Percentiles rank a stretch among this genome's conserved stretches.
These are phyloP conservation scores for Paraconiothyrium brasiliense DNA, from an alignment of 2,329 filamentous ascomycete genomes.

Conservation along the genomic window DNA sequence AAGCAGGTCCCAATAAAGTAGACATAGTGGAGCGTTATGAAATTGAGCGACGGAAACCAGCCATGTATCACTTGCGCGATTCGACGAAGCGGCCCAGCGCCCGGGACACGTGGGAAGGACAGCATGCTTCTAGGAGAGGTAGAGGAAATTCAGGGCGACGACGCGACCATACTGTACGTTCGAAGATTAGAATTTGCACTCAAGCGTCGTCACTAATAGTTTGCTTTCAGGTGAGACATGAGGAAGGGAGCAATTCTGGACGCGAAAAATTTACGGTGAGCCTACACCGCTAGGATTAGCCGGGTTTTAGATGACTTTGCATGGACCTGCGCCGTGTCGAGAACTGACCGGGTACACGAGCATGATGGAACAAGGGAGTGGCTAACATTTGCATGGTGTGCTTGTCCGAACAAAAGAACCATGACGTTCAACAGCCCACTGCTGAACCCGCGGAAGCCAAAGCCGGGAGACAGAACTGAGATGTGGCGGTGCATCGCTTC, in stretches of 20 bases:
- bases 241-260: background rate
- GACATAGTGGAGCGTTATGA: constrained; percentile 71
- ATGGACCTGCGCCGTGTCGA: background rate
- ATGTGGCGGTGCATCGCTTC: background rate
- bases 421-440: background rate
- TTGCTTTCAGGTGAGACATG: background rate
- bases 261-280: constrained; percentile 2
- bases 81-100: constrained; percentile 26
- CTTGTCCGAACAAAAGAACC: background rate
- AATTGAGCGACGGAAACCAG: constrained; percentile 62
- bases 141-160: background rate
- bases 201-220: constrained; percentile 5
- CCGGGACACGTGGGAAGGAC: constrained; percentile 17
- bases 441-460: background rate
- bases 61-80: constrained; percentile 23
- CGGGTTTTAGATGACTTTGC: background rate
- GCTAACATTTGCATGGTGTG: background rate
- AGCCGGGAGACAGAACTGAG: background rate
- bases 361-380: background rate
- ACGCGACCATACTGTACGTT: background rate
- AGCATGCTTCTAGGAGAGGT: constrained; percentile 3
- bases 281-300: constrained; percentile 12
- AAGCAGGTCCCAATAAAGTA: constrained; percentile 70
- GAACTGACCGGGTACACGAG: background rate
- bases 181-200: background rate